Base-by-base conservation (phyloP, 2,329 filamentous ascomycete genomes). In the Pseudogymnoascus sp. region DNA sequence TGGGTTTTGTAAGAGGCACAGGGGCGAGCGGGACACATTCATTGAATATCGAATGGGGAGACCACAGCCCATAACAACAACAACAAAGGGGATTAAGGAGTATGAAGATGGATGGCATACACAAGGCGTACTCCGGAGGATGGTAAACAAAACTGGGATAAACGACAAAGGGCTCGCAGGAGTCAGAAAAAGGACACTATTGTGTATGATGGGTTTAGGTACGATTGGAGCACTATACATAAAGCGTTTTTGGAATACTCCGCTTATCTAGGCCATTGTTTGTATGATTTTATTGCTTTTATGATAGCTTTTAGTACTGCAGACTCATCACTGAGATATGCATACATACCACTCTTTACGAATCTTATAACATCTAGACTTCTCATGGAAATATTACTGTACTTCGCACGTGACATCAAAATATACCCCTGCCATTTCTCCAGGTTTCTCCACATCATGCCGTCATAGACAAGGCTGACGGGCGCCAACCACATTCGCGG, bases 121-220 rank as follows among this genome's bases (percentile, higher is more conserved):
- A 55, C 49, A 55, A 55, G 49, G 49, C 49, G 49, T 55, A 55
- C 49, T 55, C 49, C 19, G 49, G 49, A 55, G 49, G 49, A 55
- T 33, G 49, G 49, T 55, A 55, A 55, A 55, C 16, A 55, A 55
- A 55, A 55, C 41, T 22, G 16, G 49, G 28, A 55, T 55, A 55
- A 55, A 55, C 16, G 28, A 55, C 49, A 14, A 55, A 55, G 49
- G 49, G 28, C 49, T 55, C 49, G 49, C 49, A 55, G 49, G 49
- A 55, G 49, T 55, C 49, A 55, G 49, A 55, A 19, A 33, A 55
- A 55, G 8, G 49, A 55, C 49, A 55, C 49, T 33, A 55, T 55
- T 33, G 49, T 55, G 49, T 55, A 55, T 55, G 49, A 55, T 55
- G 49, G 28, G 16, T 55, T 55, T 6, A 16, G 49, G 22, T 55